Conservation (phyloP, 2,329 filamentous ascomycete species). For the Xenosphaeropsis pyriputrescens region DNA sequence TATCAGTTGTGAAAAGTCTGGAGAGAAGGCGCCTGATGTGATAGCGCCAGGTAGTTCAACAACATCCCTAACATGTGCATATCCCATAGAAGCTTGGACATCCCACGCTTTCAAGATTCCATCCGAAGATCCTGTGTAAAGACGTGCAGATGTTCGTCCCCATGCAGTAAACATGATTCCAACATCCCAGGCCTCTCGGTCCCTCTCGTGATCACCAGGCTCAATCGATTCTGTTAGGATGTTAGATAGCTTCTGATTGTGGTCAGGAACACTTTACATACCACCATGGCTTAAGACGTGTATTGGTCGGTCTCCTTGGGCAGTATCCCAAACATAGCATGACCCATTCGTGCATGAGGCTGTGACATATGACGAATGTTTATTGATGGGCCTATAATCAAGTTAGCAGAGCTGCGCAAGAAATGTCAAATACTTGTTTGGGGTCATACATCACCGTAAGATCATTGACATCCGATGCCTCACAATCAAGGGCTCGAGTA, state of each 20-base stretch:
- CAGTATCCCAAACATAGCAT: constrained; percentile 49
- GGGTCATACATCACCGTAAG: constrained; percentile 31
- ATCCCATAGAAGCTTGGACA: constrained; percentile 25
- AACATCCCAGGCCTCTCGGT: constrained; percentile 37
- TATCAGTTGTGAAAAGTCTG: constrained; percentile 36
- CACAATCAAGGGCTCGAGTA: constrained; percentile 41
- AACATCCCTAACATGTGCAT: constrained; percentile 34
- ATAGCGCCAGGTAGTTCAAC: constrained; percentile 40
- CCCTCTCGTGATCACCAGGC: constrained; percentile 12
- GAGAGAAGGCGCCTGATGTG: constrained; percentile 41
- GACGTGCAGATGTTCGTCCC: constrained; percentile 38
- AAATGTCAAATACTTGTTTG: constrained; percentile 3
- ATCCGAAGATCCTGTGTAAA: constrained; percentile 51
- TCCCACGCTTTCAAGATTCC: constrained; percentile 51
- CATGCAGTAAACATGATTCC: constrained; percentile 51
- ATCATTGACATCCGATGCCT: constrained; percentile 47
- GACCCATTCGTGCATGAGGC: constrained; percentile 47
- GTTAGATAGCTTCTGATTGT: constrained; percentile 3
- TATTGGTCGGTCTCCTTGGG: constrained; percentile 35
- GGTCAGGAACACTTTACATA: constrained; percentile 2
- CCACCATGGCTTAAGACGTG: constrained; percentile 39
- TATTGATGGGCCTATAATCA: constrained; percentile 31
- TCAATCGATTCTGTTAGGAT: constrained; percentile 13
- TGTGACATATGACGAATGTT: constrained; percentile 34
- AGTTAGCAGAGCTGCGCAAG: constrained; percentile 10